These are phyloP conservation scores for Kernera saxatilis DNA, from an alignment of 345 rosid species.

Conservation along the genomic window DNA sequence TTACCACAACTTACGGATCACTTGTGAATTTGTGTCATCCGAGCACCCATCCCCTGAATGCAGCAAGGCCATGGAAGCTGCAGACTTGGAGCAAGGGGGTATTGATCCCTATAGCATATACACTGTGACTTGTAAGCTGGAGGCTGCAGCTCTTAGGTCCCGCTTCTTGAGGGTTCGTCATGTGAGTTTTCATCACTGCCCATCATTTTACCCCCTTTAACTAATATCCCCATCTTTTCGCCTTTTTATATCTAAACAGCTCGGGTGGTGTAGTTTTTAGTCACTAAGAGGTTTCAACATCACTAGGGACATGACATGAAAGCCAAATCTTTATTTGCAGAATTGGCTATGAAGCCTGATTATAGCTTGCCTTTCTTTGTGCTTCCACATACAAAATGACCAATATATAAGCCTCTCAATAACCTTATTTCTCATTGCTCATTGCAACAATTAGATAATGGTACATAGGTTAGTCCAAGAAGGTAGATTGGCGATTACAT, in stretches of 20 bases:
- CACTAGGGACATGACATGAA: background rate
- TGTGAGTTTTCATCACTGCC: conserved; percentile 42
- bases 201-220: background rate
- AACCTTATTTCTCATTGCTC: background rate
- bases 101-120: conserved; percentile 89
- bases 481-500: background rate
- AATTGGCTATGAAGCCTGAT: background rate
- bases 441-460: background rate
- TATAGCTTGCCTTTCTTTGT: background rate
- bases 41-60: conserved; percentile 70
- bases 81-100: conserved; percentile 63
- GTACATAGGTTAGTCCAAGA: background rate
- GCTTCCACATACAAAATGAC: background rate
- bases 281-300: background rate
- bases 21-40: conserved; percentile 56
- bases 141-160: conserved; percentile 37
- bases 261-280: background rate
- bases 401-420: background rate
- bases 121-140: conserved; percentile 64
- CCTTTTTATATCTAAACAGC: background rate
- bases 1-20: conserved; percentile 44
- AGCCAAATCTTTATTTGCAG: background rate
- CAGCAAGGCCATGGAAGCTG: conserved; percentile 46
- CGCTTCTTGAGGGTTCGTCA: conserved; percentile 62
- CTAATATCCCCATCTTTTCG: background rate